Percentiles rank a stretch among this genome's conserved stretches.
Evolutionary conservation across 164 flowering plant species (phyloP).

Genomic region (Chimonanthus praecox): DNA sequence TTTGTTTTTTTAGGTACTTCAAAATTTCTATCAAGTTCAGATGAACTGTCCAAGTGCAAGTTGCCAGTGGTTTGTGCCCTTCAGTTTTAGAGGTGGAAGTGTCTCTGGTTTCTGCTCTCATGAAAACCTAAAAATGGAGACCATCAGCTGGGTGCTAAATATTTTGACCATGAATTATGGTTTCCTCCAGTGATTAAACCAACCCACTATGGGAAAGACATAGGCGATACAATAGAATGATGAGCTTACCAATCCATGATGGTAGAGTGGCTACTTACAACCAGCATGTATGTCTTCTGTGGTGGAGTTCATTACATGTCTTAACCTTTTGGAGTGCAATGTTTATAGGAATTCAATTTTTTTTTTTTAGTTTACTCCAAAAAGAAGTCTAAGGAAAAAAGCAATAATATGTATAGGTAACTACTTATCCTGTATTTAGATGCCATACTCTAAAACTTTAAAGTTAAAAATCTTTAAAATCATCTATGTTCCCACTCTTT

Average conservation of each 20-base stretch:
- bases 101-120: not conserved
- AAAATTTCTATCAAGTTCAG: not conserved
- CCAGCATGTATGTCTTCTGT: not conserved
- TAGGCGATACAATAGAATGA: not conserved
- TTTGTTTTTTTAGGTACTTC: no score
- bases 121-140: not conserved
- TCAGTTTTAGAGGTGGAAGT: not conserved
- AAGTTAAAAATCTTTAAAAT: no score
- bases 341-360: not conserved
- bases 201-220: not conserved
- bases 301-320: not conserved
- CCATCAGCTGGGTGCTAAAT: not conserved
- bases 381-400: not conserved
- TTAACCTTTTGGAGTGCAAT: not conserved
- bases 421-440: no score
- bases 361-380: not conserved
- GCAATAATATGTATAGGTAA: not conserved
- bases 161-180: not conserved
- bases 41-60: not conserved
- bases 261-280: not conserved
- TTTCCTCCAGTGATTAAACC: not conserved
- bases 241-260: not conserved
- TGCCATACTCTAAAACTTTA: no score
- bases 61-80: not conserved
- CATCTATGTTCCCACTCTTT: not conserved